Conservation (phyloP, 371 early-diverging fungal genomes). For the Mycotypha africana region DNA sequence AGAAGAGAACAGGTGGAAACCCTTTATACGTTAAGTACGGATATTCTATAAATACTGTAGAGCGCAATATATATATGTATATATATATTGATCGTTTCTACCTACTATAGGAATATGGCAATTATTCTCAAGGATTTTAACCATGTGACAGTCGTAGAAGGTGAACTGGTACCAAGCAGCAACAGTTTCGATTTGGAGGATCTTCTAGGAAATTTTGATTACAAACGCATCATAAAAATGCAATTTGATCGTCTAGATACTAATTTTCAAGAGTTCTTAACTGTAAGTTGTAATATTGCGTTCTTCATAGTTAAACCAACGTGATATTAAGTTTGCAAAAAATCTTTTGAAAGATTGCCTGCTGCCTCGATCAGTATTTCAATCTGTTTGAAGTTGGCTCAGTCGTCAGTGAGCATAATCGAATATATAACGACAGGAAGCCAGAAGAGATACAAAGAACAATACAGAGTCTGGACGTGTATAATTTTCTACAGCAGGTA, state of each 20-base stretch:
- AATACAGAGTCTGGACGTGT: conserved; percentile 42
- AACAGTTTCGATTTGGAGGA: conserved; percentile 38
- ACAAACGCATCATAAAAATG: conserved; percentile 52
- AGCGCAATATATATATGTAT: neutral
- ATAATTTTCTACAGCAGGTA: conserved; percentile 37
- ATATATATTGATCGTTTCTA: neutral
- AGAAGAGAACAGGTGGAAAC: conserved; percentile 55
- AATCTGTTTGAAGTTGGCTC: conserved; percentile 43
- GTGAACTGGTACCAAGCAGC: conserved; percentile 39
- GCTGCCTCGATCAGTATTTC: conserved; percentile 52
- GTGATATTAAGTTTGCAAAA: no score
- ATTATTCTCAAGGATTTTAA: conserved; percentile 49
- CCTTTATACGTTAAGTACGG: conserved; percentile 52
- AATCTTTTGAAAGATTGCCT: conserved; percentile 33
- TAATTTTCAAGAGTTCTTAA: conserved; percentile 50
- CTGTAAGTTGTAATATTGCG: conserved; percentile 16
- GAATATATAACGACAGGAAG: conserved; percentile 20
- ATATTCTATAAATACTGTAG: neutral
- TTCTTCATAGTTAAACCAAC: neutral
- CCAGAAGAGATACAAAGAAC: conserved; percentile 19
- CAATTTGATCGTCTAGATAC: conserved; percentile 50
- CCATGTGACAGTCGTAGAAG: conserved; percentile 51
- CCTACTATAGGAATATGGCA: conserved; percentile 39
- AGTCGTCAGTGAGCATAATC: conserved; percentile 28
- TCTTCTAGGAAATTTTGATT: conserved; percentile 43